Conservation (phyloP, 148 eudicot species). For the Arbutus unedo region DNA sequence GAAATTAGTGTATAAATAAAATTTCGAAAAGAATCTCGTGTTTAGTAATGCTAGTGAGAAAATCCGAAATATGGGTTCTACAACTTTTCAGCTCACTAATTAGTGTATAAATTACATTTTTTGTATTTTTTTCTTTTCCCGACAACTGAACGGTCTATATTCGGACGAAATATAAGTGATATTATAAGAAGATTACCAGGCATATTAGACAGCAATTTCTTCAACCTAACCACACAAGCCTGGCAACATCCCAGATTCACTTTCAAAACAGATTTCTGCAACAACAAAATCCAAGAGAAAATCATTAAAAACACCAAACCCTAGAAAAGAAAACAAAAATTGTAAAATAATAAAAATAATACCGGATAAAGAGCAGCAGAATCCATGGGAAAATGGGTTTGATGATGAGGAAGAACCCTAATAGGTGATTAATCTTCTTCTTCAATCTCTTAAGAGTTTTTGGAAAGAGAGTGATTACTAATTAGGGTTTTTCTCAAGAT, state of each 20-base stretch:
- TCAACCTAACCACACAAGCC: constrained; percentile 7
- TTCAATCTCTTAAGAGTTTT: neutral
- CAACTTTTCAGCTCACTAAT: too few species aligned
- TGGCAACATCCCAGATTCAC: constrained; percentile 8
- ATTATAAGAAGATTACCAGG: neutral
- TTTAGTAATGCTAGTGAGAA: too few species aligned
- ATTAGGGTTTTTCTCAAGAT: too few species aligned
- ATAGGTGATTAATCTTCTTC: neutral
- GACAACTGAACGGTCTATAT: neutral
- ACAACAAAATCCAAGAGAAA: neutral
- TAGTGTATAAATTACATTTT: too few species aligned
- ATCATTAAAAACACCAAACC: neutral
- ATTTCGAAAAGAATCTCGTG: too few species aligned
- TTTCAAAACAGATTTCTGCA: constrained; percentile 14
- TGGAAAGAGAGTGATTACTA: neutral
- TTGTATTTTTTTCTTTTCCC: too few species aligned
- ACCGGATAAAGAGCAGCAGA: neutral
- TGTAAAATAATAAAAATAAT: neutral
- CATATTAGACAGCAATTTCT: neutral
- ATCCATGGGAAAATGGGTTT: neutral
- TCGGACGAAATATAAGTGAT: neutral
- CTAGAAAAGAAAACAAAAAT: neutral
- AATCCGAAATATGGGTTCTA: too few species aligned
- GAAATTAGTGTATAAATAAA: too few species aligned
- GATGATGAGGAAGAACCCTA: neutral